phyloP scores from a whole-genome alignment of 257 asterid genomes.

The Schizonepeta tenuifolia region DNA sequence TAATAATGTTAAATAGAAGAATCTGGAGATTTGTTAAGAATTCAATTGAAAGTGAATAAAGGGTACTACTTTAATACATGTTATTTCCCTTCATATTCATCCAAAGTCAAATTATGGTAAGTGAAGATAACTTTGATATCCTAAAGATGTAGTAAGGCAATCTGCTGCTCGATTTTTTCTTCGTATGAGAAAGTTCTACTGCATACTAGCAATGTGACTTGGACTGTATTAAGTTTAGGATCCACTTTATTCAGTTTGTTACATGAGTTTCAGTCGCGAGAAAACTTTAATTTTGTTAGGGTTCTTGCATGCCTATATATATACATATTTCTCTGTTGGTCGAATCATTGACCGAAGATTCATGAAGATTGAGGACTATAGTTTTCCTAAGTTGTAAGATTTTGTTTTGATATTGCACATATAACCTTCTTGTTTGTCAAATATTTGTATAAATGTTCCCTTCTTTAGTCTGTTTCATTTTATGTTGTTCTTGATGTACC shows the following conservation, averaged over 20 bases:
- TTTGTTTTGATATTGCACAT: background rate
- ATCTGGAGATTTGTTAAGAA: background rate
- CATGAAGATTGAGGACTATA: background rate
- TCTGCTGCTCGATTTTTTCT: constrained; percentile 9
- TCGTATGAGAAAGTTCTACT: constrained; percentile 5
- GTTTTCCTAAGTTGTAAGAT: background rate
- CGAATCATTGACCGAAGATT: background rate
- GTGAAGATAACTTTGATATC: background rate
- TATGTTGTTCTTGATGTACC: constrained; percentile 16
- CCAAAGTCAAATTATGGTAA: constrained; percentile 2
- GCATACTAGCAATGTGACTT: background rate
- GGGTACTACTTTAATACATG: background rate
- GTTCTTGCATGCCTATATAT: constrained; percentile 24
- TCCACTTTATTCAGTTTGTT: constrained; percentile 5
- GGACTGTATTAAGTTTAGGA: background rate
- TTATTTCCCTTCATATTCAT: background rate
- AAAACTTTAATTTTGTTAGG: background rate
- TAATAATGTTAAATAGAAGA: background rate
- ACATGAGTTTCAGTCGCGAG: background rate
- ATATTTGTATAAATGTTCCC: background rate
- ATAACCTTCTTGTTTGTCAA: background rate
- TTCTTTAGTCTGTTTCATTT: background rate
- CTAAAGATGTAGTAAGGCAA: background rate
- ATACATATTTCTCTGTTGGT: background rate
- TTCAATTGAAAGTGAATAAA: background rate